Base-by-base conservation (phyloP, 768 basidiomycete species). In the Cystofilobasidium ferigula region DNA sequence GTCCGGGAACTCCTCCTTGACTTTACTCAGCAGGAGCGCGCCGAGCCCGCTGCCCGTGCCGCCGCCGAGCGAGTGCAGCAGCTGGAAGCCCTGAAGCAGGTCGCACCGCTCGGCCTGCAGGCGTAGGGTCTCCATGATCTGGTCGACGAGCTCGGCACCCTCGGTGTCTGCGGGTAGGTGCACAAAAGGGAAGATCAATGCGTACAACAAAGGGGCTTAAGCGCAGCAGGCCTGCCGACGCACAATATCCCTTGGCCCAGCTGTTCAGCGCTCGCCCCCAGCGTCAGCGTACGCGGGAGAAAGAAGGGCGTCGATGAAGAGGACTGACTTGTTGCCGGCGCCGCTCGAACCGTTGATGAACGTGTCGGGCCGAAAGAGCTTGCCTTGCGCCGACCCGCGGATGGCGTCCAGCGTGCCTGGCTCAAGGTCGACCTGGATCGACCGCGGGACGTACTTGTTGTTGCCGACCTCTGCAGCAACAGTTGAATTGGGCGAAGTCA, bases 401-500 rank as follows among this genome's bases (percentile, higher is more conserved):
- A 79, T 76, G 22, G 78, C 77, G 71, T 79, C 79, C 78, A 79
- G 78, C 30, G 79, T 80, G 71, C 94, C 95, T 45, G 95, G 94
- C 81, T 98, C 95, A 70, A 99, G 85, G 78, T 99, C 95, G 75
- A 95, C 85, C 73, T 98, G 82, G 73, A 98, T 89, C 63, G 95
- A 92, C 77, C 95, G 91, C 70, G 94, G 95, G 74, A 99, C 95
- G 76, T 98, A 98, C 81, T 95, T 97, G 84, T 86, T n/a, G 24
- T 54, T 54, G 51, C 51, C 51, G 51, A 28, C 51, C 51, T 54
- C 51, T 42, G 40, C 40, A 3, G 40, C 40, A 42, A 42, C 16
- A 30, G 24, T 42, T 57, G 43, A 34, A 56, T 61, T 34, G 70
- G 45, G 68, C 28, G 35, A 62, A 35, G 32, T 38, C 16, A 26